Evolutionary conservation across 148 eudicot species (phyloP), one percentile per base, ranked within the genome.

Genomic region (Euryodendron excelsum): DNA sequence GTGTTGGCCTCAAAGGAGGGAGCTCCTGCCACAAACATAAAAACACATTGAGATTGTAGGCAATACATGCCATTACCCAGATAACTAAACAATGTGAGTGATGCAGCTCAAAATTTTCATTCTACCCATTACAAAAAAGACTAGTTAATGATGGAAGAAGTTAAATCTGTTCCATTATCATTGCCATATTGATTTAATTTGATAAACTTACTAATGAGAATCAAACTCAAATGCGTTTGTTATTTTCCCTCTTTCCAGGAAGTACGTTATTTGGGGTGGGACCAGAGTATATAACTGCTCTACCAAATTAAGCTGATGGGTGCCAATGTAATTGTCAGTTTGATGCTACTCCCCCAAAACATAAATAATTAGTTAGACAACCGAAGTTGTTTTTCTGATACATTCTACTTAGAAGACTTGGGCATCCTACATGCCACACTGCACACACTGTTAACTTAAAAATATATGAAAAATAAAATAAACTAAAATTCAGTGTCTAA

Each of bases 11-110:
- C 73, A 59, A 63, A 18, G 78, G 17, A 55, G 78, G 39, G 21
- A 79, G 59, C 33, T 64, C 82, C 85, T 83, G 82, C 80, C 69
- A 79, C 33, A 69, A 50, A 34, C 13, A 62, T 5, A 66, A 44
- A 69, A 41, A 36, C n/a, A 48, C 39, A 62, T 39, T 21, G 34
- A 7, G n/a, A 78, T 69, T 45, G n/a, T 70, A 28, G 62, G 45
- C 10, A 72, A 69, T 50, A 15, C 8, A 18, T 44, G 31, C 6
- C 50, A 55, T 52, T 17, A 12, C 13, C 13, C 37, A 53, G 67
- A 50, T 72, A 45, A 45, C 30, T 23, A 30, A 20, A 59, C 45
- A 39, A 48, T 71, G 28, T 41, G 28, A 79, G 62, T 45, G 52
- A 79, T 47, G 61, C 34, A 21, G 65, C 80, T 78, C 65, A 76